A percentile compares a stretch with the other conserved stretches of the same genome.
These are phyloP conservation scores for Pythium chondricola DNA, from an alignment of 352 stramenopile genomes.

Conservation along the genomic window DNA sequence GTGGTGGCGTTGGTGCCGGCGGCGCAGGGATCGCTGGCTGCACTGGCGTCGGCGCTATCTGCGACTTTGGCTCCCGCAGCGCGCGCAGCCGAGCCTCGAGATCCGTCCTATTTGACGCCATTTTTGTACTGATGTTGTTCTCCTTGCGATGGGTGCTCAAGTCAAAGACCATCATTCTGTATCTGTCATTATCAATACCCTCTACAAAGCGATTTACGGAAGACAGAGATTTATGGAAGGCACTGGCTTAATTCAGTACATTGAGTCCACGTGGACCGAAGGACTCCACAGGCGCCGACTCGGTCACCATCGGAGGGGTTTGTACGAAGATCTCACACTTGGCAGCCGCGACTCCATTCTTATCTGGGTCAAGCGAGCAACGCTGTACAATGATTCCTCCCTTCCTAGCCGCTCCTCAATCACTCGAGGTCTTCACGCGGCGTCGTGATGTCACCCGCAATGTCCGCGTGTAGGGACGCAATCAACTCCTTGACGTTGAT, in stretches of 20 bases:
- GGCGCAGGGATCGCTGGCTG: conserved; percentile 2
- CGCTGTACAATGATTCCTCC: too few relatives aligned
- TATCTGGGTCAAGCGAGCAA: too few relatives aligned
- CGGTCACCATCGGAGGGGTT: too few relatives aligned
- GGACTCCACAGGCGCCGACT: too few relatives aligned
- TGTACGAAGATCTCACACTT: too few relatives aligned
- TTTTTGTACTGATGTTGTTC: not conserved
- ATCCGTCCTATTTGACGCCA: conserved; percentile 24
- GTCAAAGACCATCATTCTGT: not conserved
- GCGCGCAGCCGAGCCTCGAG: conserved; percentile 56
- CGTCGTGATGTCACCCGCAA: conserved; percentile 56
- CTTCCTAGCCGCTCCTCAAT: not conserved
- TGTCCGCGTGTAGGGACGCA: conserved; percentile 34
- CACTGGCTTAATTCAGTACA: too few relatives aligned
- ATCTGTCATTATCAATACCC: too few relatives aligned
- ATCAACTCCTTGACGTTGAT: conserved; percentile 65
- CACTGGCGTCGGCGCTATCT: not conserved
- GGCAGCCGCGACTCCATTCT: too few relatives aligned
- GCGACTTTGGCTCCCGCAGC: conserved; percentile 23
- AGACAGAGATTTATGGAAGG: not conserved
- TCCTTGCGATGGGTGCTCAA: not conserved
- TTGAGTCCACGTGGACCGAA: too few relatives aligned
- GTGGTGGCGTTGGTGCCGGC: not conserved
- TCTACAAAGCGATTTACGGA: too few relatives aligned
- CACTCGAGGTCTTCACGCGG: conserved; percentile 30